Evolutionary conservation across 2,329 filamentous ascomycete genomes (phyloP), one percentile per base, ranked within the genome.

Genomic region (Trichoderma atrobrunneum): DNA sequence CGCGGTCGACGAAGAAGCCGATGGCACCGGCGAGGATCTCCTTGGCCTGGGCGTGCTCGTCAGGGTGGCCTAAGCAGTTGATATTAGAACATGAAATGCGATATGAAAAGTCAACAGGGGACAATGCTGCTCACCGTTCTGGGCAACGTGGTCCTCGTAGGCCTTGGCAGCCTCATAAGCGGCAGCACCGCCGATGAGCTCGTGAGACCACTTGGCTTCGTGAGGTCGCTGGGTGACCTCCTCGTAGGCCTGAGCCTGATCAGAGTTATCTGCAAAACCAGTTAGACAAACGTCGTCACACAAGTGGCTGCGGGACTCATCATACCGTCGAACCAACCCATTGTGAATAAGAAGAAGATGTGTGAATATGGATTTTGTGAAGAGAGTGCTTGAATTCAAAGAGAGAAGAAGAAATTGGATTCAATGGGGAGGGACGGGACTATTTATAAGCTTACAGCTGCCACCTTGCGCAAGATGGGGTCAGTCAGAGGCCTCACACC

Each of bases 111-210:
- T 1, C 7, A 7, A 18, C 10, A 7, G 21, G 39, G 39, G 12
- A 10, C 5, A 14, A 10, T 18, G 3, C 26, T 18, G 3, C 26
- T 26, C 11, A 78, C 79, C 79, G 3, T 80, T 77, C 5, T 21
- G 43, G 10, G 75, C 76, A 5, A 75, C 74, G 5, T 80, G 79
- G 4, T 80, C 69, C 62, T 80, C 79, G 18, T 80, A 80, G 0
- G 76, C 76, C 74, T 79, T 80, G 57, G 79, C 79, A 0, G 79
- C 79, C 34, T 79, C 79, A 18, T 34, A 80, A 1, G 79, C 79
- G 7, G 79, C 79, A 0, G 79, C 79, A 12, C 79, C 78, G 1
- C 79, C 79, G 3, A 80, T 71, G 3, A 80, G 74, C 16, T 80
- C 79, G 59, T 80, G 79, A 8, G 77, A 75, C 71, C 79, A 78